phyloP scores from a whole-genome alignment of 2,329 filamentous ascomycete genomes.

The Diaporthe ilicicola region DNA sequence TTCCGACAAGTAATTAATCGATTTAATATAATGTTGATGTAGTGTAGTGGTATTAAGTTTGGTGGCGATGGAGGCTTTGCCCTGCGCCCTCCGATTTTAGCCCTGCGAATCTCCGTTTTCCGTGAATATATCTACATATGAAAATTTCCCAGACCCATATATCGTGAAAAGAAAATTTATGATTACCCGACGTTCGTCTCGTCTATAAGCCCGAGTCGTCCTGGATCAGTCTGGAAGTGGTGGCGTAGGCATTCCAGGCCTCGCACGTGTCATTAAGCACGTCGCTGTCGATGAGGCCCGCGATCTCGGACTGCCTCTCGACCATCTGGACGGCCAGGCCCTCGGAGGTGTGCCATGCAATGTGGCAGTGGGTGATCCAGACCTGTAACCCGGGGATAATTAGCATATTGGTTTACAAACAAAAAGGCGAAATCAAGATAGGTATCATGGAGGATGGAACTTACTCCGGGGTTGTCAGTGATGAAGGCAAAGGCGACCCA shows the following conservation, averaged over 20 bases:
- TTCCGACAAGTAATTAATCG: too few species aligned
- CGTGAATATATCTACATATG: slow-evolving; percentile 22
- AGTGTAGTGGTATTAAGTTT: too few species aligned
- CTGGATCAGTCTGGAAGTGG: background rate
- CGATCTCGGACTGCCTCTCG: slow-evolving; percentile 39
- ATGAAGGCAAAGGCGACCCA: slow-evolving; percentile 59
- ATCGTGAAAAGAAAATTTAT: background rate
- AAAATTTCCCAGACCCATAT: background rate
- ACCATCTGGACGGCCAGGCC: slow-evolving; percentile 48
- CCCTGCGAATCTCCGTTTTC: too few species aligned
- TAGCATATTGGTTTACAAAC: background rate
- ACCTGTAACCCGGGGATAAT: slow-evolving; percentile 35
- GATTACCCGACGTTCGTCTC: background rate
- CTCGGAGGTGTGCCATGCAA: slow-evolving; percentile 45
- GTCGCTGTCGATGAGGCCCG: slow-evolving; percentile 26
- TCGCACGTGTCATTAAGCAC: slow-evolving; percentile 24
- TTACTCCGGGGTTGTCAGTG: slow-evolving; percentile 60
- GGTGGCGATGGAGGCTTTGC: too few species aligned
- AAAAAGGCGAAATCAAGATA: background rate
- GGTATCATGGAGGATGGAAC: background rate
- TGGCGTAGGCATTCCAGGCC: slow-evolving; percentile 23
- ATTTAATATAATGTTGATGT: too few species aligned
- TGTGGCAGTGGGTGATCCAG: slow-evolving; percentile 41
- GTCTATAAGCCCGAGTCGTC: slow-evolving; percentile 25
- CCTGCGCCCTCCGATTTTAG: background rate